These are phyloP conservation scores for Aspergillus chevalieri DNA, from an alignment of 2,329 filamentous ascomycete genomes.

Conservation along the genomic window DNA sequence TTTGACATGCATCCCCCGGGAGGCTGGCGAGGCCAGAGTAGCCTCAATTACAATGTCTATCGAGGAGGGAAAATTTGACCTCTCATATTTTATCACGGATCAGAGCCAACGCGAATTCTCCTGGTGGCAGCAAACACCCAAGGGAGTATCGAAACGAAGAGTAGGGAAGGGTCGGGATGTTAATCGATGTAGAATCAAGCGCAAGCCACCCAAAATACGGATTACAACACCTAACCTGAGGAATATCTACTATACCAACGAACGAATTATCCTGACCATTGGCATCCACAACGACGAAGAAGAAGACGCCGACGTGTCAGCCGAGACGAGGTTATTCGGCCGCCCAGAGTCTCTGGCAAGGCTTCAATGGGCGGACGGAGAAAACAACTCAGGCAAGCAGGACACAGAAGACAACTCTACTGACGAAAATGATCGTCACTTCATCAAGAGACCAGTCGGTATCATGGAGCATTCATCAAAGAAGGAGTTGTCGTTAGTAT, in stretches of 20 bases:
- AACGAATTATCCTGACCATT: conserved; percentile 63
- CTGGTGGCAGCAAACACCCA: conserved; percentile 39
- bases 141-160: conserved; percentile 29
- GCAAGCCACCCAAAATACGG: conserved; percentile 87
- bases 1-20: conserved; percentile 66
- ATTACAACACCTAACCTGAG: conserved; percentile 58
- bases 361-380: conserved; percentile 43
- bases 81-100: conserved; percentile 58
- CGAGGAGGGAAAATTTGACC: conserved; percentile 58
- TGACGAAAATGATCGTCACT: conserved; percentile 22
- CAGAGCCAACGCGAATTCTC: conserved; percentile 26
- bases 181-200: conserved; percentile 64
- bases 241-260: conserved; percentile 78
- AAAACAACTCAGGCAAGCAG: conserved; percentile 13
- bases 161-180: conserved; percentile 44
- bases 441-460: conserved; percentile 29
- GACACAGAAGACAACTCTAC: conserved; percentile 21
- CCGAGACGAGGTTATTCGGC: conserved; percentile 64
- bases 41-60: conserved; percentile 58
- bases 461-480: conserved; percentile 27
- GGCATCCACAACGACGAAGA: conserved; percentile 77
- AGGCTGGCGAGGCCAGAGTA: conserved; percentile 70
- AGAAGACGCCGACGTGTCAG: conserved; percentile 63
- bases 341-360: conserved; percentile 41
- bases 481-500: conserved; percentile 35